Conservation (phyloP, 371 early-diverging fungal genomes). For the Sanchytrium tribonematis region DNA sequence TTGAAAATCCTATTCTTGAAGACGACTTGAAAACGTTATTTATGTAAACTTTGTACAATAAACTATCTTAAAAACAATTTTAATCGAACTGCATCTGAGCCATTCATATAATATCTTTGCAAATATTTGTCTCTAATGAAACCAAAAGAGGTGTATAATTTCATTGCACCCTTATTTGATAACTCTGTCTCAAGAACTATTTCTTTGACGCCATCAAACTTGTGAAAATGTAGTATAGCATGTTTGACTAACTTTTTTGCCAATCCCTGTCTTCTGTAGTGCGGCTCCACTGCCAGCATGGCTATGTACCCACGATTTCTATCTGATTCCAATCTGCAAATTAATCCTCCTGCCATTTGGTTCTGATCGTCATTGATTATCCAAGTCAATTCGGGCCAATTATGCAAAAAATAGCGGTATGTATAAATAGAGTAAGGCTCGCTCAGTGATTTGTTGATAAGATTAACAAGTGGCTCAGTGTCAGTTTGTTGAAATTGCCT, state of each 20-base stretch:
- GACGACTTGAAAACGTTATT: too few species aligned
- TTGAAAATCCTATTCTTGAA: too few species aligned
- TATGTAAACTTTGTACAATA: too few species aligned
- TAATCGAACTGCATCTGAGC: constrained; percentile 58
- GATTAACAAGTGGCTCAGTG: too few species aligned
- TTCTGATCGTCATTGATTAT: constrained; percentile 9
- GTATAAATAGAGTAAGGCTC: constrained; percentile 90
- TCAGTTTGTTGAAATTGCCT: too few species aligned
- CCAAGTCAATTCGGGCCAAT: constrained; percentile 43
- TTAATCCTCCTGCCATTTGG: constrained; percentile 48
- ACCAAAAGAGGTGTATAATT: constrained; percentile 64
- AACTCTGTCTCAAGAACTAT: constrained; percentile 70
- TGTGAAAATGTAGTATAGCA: constrained; percentile 2
- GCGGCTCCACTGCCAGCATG: constrained; percentile 65
- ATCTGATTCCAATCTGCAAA: constrained; percentile 61
- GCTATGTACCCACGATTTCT: constrained; percentile 67
- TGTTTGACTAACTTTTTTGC: constrained; percentile 12
- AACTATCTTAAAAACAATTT: background rate
- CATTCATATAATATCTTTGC: constrained; percentile 66
- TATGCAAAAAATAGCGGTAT: constrained; percentile 78
- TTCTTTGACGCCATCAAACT: constrained; percentile 10
- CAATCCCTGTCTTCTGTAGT: constrained; percentile 45
- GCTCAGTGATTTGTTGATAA: constrained; percentile 66
- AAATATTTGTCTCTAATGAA: constrained; percentile 74
- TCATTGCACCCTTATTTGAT: constrained; percentile 54